These are phyloP conservation scores for Arctium lappa DNA, from an alignment of 129 eudicot species.

Conservation along the genomic window DNA sequence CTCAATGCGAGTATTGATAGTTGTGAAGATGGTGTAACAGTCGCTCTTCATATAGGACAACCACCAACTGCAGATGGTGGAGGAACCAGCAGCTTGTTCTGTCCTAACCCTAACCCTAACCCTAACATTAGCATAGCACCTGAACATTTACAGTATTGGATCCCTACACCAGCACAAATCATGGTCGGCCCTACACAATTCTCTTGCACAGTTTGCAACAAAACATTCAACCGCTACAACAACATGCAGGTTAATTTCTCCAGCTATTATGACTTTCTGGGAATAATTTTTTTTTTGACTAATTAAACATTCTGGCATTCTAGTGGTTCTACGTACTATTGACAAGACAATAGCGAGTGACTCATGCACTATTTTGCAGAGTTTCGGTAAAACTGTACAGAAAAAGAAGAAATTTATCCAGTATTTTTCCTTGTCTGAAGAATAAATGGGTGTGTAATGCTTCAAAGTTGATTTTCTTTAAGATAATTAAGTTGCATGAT, in stretches of 20 bases:
- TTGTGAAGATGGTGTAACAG: conserved; percentile 49
- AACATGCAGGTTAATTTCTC: conserved; percentile 71
- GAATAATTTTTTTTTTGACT: background rate
- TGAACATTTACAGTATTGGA: conserved; percentile 63
- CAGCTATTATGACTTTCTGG: background rate
- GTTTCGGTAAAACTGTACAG: background rate
- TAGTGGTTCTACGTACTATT: conserved; percentile 11
- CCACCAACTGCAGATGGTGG: conserved; percentile 23
- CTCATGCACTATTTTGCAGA: background rate
- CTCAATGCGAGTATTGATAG: background rate
- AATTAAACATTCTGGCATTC: conserved; percentile 4
- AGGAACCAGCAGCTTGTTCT: conserved; percentile 1
- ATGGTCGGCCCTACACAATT: conserved; percentile 90
- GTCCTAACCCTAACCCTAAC: conserved; percentile 20
- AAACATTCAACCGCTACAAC: conserved; percentile 73
- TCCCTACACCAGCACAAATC: conserved; percentile 84
- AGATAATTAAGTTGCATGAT: background rate
- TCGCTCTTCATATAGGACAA: conserved; percentile 67
- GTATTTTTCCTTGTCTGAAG: background rate
- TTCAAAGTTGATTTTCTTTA: background rate
- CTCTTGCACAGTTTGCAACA: conserved; percentile 80
- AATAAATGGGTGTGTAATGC: background rate
- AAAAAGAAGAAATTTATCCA: background rate
- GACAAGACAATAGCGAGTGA: conserved; percentile 1
- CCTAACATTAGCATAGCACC: background rate